Percentiles rank a stretch among this genome's conserved stretches.
Conservation (phyloP, 2,329 filamentous ascomycete genomes). For the Paracorniculantispora psalliotae region DNA sequence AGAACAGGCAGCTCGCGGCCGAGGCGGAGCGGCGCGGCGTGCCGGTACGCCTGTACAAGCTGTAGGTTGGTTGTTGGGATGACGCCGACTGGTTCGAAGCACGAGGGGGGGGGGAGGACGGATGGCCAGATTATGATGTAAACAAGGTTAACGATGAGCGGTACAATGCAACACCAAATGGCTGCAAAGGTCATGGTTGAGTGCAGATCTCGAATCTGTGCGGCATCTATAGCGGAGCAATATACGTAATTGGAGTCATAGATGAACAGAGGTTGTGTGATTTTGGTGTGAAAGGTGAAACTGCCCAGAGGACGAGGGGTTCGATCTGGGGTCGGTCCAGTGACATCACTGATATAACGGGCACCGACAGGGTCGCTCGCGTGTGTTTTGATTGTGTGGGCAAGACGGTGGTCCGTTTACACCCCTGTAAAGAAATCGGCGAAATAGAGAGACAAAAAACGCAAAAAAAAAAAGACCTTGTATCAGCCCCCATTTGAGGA, state of each 20-base stretch:
- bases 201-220: background rate
- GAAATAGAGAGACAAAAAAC: background rate
- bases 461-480: too few relatives aligned
- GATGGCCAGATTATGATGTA: background rate
- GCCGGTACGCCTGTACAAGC: constrained; percentile 36
- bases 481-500: too few relatives aligned
- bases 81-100: too few relatives aligned
- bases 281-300: background rate
- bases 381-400: background rate
- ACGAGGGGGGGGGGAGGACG: too few relatives aligned
- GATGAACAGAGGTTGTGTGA: background rate
- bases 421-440: background rate
- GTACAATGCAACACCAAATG: background rate
- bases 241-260: background rate
- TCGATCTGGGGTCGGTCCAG: background rate
- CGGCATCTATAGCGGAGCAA: background rate
- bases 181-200: background rate
- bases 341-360: background rate
- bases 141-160: background rate
- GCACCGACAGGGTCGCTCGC: background rate
- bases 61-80: constrained; percentile 21
- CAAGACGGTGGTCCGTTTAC: background rate
- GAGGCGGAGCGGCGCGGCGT: constrained; percentile 27
- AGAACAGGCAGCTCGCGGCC: constrained; percentile 33
- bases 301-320: background rate